Conservation (phyloP, 352 stramenopile species). For the Globisporangium nodosum region DNA sequence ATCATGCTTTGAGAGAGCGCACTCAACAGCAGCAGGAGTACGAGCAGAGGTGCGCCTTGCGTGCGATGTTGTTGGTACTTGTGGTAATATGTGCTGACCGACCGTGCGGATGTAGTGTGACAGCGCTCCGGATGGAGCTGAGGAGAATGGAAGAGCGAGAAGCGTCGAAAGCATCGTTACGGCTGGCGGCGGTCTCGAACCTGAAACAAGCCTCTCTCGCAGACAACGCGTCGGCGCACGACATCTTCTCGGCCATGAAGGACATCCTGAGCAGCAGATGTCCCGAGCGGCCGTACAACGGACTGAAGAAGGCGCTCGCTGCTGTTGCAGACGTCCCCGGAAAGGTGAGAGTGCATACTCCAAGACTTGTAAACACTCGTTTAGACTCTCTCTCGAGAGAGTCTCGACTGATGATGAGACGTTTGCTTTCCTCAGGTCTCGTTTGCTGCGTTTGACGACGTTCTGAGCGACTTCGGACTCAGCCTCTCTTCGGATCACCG, state of each 20-base stretch:
- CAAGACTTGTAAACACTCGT: background rate
- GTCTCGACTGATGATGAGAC: no score
- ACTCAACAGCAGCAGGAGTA: slow-evolving; percentile 33
- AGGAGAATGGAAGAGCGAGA: slow-evolving; percentile 19
- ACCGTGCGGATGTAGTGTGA: slow-evolving; percentile 14
- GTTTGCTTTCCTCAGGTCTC: slow-evolving; percentile 30
- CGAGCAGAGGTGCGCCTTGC: slow-evolving; percentile 21
- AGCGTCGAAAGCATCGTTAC: background rate
- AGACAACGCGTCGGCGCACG: slow-evolving; percentile 39
- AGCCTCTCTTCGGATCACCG: slow-evolving; percentile 32
- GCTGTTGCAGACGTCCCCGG: slow-evolving; percentile 59
- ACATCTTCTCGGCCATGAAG: slow-evolving; percentile 67
- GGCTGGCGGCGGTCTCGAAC: slow-evolving; percentile 22
- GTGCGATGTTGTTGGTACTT: background rate
- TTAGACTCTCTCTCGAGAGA: no score
- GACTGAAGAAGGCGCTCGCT: slow-evolving; percentile 74
- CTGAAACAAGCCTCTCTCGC: slow-evolving; percentile 47
- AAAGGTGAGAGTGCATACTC: slow-evolving; percentile 30
- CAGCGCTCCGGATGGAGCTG: slow-evolving; percentile 23
- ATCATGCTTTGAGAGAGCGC: slow-evolving; percentile 46
- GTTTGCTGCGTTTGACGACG: slow-evolving; percentile 63
- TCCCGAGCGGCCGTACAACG: slow-evolving; percentile 63
- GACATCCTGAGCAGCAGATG: slow-evolving; percentile 54
- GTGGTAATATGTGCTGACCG: background rate
- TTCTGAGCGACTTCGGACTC: slow-evolving; percentile 63